phyloP scores from a whole-genome alignment of 208 protist genomes.

The Leishmania mexicana region DNA sequence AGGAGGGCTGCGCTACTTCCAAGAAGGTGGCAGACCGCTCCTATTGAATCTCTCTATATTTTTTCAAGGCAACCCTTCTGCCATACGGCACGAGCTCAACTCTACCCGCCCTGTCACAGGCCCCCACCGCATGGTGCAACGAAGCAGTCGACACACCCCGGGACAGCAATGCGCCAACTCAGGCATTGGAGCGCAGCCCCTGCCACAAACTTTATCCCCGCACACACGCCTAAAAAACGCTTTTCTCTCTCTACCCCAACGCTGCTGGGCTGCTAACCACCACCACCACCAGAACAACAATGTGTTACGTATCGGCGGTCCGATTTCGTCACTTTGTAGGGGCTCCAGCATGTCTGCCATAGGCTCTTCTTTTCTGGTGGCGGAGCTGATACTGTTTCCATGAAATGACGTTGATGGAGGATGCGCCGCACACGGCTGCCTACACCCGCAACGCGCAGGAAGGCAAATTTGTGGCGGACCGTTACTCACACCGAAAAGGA shows the following conservation, averaged over 20 bases:
- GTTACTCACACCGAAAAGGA: neutral
- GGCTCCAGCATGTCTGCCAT: neutral
- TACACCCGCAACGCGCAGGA: neutral
- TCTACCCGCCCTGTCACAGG: neutral
- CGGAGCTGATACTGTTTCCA: neutral
- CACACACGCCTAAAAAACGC: neutral
- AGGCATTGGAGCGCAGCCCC: neutral
- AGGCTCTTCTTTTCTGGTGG: neutral
- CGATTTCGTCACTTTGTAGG: neutral
- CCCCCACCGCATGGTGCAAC: neutral
- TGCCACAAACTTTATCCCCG: neutral
- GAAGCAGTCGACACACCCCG: neutral
- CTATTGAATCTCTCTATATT: conserved; percentile 34
- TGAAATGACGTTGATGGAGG: neutral
- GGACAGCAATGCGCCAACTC: neutral
- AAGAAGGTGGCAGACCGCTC: conserved; percentile 36
- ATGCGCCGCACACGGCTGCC: neutral
- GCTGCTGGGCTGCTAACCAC: neutral
- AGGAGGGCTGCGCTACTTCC: conserved; percentile 29
- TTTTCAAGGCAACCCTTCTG: neutral
- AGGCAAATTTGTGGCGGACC: neutral
- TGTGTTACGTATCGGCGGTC: neutral
- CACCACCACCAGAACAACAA: neutral
- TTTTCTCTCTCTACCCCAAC: neutral
- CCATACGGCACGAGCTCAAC: neutral